phyloP scores from a whole-genome alignment of 78 protist genomes.

The Dictyostelium citrinum region DNA sequence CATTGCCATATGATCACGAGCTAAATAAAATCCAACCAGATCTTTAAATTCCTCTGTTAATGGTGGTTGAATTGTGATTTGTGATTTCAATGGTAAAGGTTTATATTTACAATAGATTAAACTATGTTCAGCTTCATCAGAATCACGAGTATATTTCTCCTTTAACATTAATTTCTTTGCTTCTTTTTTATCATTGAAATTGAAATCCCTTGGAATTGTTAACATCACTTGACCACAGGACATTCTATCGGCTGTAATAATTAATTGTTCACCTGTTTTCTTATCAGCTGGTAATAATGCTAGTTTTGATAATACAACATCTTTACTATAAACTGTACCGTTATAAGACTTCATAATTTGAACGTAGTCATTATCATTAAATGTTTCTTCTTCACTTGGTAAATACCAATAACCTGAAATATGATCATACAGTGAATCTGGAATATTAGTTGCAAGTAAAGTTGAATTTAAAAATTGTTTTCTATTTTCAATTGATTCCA shows the following conservation, averaged over 20 bases:
- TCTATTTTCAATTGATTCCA: not conserved
- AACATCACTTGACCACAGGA: not conserved
- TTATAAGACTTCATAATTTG: constrained; percentile 23
- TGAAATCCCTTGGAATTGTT: not conserved
- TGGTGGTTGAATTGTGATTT: not conserved
- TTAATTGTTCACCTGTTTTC: not conserved
- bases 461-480: not conserved
- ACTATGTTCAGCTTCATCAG: not conserved
- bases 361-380: not conserved
- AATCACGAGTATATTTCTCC: not conserved
- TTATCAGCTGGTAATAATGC: not conserved
- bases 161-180: not conserved
- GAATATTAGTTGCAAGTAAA: not conserved
- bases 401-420: constrained; percentile 10
- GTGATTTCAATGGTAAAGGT: not conserved
- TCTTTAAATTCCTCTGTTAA: not conserved
- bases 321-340: not conserved
- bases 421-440: not conserved
- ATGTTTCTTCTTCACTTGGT: not conserved
- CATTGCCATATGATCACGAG: constrained; percentile 33
- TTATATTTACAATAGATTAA: not conserved
- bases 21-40: constrained; percentile 25
- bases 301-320: not conserved
- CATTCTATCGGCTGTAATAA: constrained; percentile 24
- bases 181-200: not conserved